phyloP scores from a whole-genome alignment of 345 rosid genomes.

The Theobroma cacao region DNA sequence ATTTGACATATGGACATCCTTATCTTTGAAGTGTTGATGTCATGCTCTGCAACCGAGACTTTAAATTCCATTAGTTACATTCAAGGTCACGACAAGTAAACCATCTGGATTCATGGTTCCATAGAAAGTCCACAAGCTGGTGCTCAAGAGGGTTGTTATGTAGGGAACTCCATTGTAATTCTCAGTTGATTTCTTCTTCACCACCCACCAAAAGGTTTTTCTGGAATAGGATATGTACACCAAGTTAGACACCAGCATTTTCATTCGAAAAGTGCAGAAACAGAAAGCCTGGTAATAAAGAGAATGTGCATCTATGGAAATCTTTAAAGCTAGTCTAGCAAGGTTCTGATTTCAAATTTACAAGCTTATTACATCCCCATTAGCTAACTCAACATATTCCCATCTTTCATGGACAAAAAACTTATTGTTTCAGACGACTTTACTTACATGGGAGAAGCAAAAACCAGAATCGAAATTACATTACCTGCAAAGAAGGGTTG shows the following conservation, averaged over 20 bases:
- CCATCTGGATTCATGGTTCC: conserved; percentile 55
- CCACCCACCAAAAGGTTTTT: conserved; percentile 39
- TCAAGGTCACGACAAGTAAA: conserved; percentile 46
- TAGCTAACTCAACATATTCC: neutral
- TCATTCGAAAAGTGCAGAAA: neutral
- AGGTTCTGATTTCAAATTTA: too few relatives aligned
- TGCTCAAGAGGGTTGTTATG: conserved; percentile 52
- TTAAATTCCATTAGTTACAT: too few relatives aligned
- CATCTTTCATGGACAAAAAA: neutral
- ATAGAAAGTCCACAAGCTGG: conserved; percentile 63
- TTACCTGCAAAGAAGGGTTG: conserved; percentile 46
- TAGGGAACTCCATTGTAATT: conserved; percentile 55
- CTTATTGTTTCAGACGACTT: neutral
- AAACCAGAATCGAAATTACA: conserved; percentile 47
- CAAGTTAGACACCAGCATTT: neutral
- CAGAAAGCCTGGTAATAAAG: too few relatives aligned
- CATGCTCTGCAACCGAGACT: too few relatives aligned
- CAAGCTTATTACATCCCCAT: too few relatives aligned
- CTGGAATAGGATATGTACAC: conserved; percentile 18
- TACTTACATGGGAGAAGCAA: conserved; percentile 62
- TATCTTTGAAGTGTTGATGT: too few relatives aligned
- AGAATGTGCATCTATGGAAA: too few relatives aligned
- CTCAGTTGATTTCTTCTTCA: conserved; percentile 54
- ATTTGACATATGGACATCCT: too few relatives aligned
- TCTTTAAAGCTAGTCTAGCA: too few relatives aligned